Conservation (phyloP, 768 basidiomycete species). For the Boletus sensibilis region DNA sequence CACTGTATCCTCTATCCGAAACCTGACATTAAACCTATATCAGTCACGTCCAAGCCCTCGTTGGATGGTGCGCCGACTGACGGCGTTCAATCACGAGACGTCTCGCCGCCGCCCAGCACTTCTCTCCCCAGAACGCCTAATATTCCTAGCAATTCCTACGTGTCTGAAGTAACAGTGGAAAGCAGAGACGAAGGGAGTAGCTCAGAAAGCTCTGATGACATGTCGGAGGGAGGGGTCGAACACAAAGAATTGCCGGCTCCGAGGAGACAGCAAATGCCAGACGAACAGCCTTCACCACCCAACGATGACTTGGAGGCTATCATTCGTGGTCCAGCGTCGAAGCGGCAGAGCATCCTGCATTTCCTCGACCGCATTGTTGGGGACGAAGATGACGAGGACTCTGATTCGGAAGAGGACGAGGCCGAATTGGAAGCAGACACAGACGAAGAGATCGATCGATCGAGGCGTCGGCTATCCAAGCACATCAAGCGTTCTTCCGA, state of each 20-base stretch:
- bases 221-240: constrained; percentile 18
- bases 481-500: constrained; percentile 33
- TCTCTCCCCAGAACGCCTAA: constrained; percentile 14
- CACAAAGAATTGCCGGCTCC: constrained; percentile 6
- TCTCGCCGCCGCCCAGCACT: not conserved
- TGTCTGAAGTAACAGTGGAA: constrained; percentile 39
- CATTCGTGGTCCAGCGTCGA: constrained; percentile 40
- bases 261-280: not conserved
- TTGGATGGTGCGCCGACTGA: not conserved
- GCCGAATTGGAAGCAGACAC: constrained; percentile 43
- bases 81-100: not conserved
- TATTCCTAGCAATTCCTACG: constrained; percentile 32
- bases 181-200: constrained; percentile 41
- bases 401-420: constrained; percentile 41
- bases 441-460: constrained; percentile 33
- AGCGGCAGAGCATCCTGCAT: constrained; percentile 20
- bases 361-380: constrained; percentile 32
- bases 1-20: not conserved
- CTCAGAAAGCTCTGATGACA: constrained; percentile 35
- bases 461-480: constrained; percentile 34
- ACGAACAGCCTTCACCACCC: constrained; percentile 1
- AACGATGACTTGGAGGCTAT: constrained; percentile 39
- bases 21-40: constrained; percentile 13
- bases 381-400: constrained; percentile 34
- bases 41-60: not conserved